Evolutionary conservation across 371 early-diverging fungal genomes (phyloP), one percentile per base, ranked within the genome.

Genomic region (Fennellomyces sp.): DNA sequence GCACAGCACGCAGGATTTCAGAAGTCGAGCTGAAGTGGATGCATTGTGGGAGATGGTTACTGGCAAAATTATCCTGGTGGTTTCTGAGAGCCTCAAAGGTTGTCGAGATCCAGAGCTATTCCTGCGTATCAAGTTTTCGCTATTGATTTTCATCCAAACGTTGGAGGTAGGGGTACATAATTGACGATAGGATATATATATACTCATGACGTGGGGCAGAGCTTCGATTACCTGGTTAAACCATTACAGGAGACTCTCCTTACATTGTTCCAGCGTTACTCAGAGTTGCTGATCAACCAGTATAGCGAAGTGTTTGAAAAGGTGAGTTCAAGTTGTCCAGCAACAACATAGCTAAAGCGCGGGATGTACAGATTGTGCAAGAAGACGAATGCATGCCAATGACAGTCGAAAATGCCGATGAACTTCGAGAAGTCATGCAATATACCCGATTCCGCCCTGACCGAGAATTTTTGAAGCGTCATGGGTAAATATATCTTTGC

Each of bases 1-100:
- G 53, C 87, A 90, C 56, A 88, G 95, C n/a, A 95, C 97, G 1
- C 86, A 84, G 17, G 90, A 96, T 57, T 97, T 98, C 67, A 84
- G 97, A 61, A 91, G 95, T 17, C 89, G 92, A 60, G 73, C 88
- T 5, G 92, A 91, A 69, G 82, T 96, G 33, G 97, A 97, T 62
- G 80, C 83, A 3, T 83, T 97, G 33, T 97, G 98, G 92, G 95
- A 96, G 42, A 82, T 82, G 47, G 92, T 94, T 13, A 89, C 89
- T 7, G 83, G 81, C 23, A 90, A 91, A 68, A 86, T 96, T 30
- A 88, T 91, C 21, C 69, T 85, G 39, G 83, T 94, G 35, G 86
- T 97, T 36, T 85, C 89, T 2, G 88, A 90, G 38, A 88, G 89
- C 53, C 70, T 97, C 38, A 83, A 86, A 59, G 88, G 86, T 6